These are phyloP conservation scores for Pelargonium myrrhifolium DNA, from an alignment of 441 rosid species.

Conservation along the genomic window DNA sequence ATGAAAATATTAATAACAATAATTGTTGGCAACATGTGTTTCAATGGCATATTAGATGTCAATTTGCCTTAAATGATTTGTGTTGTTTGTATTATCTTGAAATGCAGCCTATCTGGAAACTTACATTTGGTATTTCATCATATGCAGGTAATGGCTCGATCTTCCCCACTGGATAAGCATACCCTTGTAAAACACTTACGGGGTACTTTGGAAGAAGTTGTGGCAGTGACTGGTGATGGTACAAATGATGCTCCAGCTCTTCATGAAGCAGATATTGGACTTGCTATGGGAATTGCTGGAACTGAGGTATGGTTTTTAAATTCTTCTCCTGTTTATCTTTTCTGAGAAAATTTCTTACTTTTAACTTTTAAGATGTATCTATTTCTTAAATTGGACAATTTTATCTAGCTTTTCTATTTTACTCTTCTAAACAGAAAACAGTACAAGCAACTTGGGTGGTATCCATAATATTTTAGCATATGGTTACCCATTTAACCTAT, in stretches of 20 bases:
- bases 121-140: neutral
- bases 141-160: constrained; percentile 51
- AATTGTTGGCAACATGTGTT: neutral
- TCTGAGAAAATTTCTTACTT: neutral
- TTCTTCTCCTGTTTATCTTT: neutral
- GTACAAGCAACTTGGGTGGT: too few species aligned
- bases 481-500: neutral
- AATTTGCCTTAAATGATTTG: neutral
- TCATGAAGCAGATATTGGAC: constrained; percentile 55
- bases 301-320: constrained; percentile 33
- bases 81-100: neutral
- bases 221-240: constrained; percentile 55
- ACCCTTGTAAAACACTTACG: constrained; percentile 41
- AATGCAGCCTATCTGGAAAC: neutral
- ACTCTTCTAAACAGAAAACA: too few species aligned
- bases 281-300: constrained; percentile 57
- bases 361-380: neutral
- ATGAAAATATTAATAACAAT: neutral
- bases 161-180: constrained; percentile 53
- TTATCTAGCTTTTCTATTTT: too few species aligned
- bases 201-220: constrained; percentile 39
- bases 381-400: neutral
- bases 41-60: neutral
- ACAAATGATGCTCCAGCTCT: constrained; percentile 59
- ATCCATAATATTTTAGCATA: too few species aligned